phyloP scores from a whole-genome alignment of 306 rosid genomes.

The Fragaria iinumae region DNA sequence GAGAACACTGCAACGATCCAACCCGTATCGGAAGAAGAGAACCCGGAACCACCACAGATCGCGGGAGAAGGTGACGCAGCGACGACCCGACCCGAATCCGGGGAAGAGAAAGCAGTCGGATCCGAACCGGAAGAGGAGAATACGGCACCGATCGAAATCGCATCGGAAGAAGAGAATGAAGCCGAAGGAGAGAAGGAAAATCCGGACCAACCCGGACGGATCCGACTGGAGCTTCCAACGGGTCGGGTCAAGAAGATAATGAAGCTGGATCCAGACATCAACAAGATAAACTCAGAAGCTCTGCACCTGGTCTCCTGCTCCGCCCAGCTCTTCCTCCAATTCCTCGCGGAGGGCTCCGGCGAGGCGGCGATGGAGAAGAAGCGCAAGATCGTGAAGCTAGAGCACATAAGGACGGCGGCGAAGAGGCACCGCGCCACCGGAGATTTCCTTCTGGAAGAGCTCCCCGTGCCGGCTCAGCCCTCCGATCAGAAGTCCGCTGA shows the following conservation, averaged over 20 bases:
- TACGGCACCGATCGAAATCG: neutral
- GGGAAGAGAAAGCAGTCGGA: neutral
- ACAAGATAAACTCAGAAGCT: constrained; percentile 72
- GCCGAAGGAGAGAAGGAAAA: constrained; percentile 14
- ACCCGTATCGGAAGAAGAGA: neutral
- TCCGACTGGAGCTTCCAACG: constrained; percentile 53
- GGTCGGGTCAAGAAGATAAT: constrained; percentile 77
- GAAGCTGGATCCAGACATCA: constrained; percentile 64
- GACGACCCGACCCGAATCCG: constrained; percentile 35
- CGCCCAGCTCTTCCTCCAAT: constrained; percentile 69
- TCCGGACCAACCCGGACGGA: constrained; percentile 19
- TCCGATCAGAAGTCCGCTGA: constrained; percentile 27
- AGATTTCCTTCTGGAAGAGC: constrained; percentile 84
- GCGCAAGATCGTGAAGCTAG: constrained; percentile 76
- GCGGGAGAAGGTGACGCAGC: constrained; percentile 15
- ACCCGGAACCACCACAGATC: neutral
- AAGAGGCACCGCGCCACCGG: constrained; percentile 72
- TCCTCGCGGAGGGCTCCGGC: constrained; percentile 71
- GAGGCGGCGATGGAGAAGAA: constrained; percentile 62
- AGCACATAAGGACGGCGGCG: constrained; percentile 57
- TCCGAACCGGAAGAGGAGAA: neutral
- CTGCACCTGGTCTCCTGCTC: constrained; percentile 62
- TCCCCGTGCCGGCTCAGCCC: constrained; percentile 49
- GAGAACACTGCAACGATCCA: neutral
- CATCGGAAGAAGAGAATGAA: neutral